Percentiles rank a stretch among this genome's conserved stretches.
phyloP scores from a whole-genome alignment of 2,329 filamentous ascomycete species.

The Colletotrichum magnum region DNA sequence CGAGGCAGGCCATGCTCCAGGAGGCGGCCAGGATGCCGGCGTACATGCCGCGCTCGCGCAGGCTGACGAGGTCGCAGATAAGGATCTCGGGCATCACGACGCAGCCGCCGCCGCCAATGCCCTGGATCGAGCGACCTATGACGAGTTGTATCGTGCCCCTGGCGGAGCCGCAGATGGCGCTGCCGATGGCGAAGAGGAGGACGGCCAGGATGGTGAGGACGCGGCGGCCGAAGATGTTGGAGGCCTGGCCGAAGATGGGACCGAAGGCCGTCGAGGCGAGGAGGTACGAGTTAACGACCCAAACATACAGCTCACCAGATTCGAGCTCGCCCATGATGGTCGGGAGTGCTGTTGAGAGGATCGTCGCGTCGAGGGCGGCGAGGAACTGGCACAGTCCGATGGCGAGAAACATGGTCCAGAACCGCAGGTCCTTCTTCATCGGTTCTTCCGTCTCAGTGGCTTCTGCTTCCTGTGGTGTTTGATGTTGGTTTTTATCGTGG shows the following conservation, averaged over 20 bases:
- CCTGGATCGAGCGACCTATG: conserved; percentile 57
- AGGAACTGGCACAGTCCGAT: background rate
- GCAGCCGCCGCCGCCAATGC: conserved; percentile 58
- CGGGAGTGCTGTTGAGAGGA: conserved; percentile 9
- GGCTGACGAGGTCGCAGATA: conserved; percentile 62
- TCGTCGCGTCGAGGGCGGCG: conserved; percentile 4
- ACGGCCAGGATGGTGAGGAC: conserved; percentile 55
- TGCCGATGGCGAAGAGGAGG: conserved; percentile 61
- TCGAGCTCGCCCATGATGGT: conserved; percentile 30
- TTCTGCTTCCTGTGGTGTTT: background rate
- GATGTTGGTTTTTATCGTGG: too few species aligned
- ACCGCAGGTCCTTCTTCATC: conserved; percentile 3
- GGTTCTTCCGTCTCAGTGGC: background rate
- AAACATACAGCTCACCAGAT: conserved; percentile 45
- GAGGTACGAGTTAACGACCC: conserved; percentile 46
- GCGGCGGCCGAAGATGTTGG: conserved; percentile 63
- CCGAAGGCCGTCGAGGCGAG: conserved; percentile 53
- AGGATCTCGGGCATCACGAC: conserved; percentile 61
- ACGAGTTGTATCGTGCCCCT: conserved; percentile 58
- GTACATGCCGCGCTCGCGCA: conserved; percentile 60
- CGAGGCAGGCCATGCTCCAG: conserved; percentile 51
- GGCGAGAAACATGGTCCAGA: background rate
- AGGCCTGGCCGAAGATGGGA: conserved; percentile 61
- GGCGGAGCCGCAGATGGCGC: conserved; percentile 59
- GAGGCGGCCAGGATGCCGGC: conserved; percentile 51